Evolutionary conservation across 2,329 filamentous ascomycete genomes (phyloP).

Genomic region (Cladorrhinum sp.): DNA sequence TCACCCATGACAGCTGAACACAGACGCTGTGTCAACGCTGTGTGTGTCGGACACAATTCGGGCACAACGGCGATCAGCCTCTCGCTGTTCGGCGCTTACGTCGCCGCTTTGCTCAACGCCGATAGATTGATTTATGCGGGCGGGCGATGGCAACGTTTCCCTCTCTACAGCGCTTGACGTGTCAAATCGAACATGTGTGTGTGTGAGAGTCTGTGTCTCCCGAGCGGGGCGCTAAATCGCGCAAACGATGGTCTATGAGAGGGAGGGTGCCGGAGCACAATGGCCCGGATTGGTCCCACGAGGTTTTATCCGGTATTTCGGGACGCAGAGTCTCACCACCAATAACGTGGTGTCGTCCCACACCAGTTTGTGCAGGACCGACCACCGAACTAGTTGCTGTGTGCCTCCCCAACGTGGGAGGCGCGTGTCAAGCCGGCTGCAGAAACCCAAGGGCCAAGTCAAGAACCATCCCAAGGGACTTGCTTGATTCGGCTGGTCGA

Average conservation of each 20-base stretch:
- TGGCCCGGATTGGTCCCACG: slow-evolving; percentile 14
- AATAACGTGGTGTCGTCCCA: slow-evolving; percentile 14
- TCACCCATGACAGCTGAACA: not conserved
- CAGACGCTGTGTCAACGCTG: not conserved
- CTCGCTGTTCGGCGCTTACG: not conserved
- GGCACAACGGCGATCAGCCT: not conserved
- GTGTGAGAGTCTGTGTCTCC: not conserved
- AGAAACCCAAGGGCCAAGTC: slow-evolving; percentile 6
- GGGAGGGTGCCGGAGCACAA: slow-evolving; percentile 7
- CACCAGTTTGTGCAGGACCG: not conserved
- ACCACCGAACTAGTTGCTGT: slow-evolving; percentile 1
- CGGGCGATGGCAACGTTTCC: slow-evolving; percentile 15
- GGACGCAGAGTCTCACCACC: slow-evolving; percentile 12
- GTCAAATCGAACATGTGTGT: slow-evolving; percentile 4
- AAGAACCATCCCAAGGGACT: slow-evolving; percentile 6
- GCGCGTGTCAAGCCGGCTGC: slow-evolving; percentile 1
- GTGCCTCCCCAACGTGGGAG: slow-evolving; percentile 1
- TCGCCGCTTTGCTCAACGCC: not conserved
- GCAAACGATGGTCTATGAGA: slow-evolving; percentile 3
- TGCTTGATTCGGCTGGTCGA: slow-evolving; percentile 22
- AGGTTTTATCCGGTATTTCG: slow-evolving; percentile 22
- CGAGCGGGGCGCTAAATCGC: slow-evolving; percentile 14
- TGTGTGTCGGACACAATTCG: not conserved
- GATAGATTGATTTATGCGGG: slow-evolving; percentile 10
- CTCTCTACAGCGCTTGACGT: slow-evolving; percentile 13